Conservation (phyloP, 78 protist species). For the Chrysochromulina parva region DNA sequence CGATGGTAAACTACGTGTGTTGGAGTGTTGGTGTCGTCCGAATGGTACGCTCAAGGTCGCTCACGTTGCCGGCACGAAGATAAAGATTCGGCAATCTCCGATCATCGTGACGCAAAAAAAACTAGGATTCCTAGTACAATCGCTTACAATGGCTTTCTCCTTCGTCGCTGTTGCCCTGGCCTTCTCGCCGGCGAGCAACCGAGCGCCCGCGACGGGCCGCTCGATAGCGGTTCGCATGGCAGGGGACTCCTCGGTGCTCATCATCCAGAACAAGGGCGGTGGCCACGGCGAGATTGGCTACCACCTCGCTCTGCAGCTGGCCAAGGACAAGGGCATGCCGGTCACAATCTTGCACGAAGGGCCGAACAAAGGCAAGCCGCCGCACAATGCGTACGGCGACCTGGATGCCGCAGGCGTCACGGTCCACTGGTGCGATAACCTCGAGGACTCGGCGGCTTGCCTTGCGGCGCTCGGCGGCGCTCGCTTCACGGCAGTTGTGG, state of each 20-base stretch:
- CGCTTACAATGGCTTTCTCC: no score
- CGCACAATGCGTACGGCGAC: neutral
- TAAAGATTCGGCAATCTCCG: no score
- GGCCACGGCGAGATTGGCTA: conserved; percentile 30
- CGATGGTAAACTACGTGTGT: no score
- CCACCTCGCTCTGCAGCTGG: conserved; percentile 23
- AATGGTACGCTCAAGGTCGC: no score
- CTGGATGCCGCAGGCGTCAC: neutral
- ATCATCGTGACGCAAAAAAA: no score
- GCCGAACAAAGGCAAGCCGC: neutral
- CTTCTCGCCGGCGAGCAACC: no score
- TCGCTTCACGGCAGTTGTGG: neutral
- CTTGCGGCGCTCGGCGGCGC: neutral
- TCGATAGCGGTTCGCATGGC: no score
- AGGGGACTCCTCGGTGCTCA: neutral
- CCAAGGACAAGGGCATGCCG: neutral
- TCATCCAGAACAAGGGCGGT: conserved; percentile 35
- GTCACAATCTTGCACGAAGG: conserved; percentile 18
- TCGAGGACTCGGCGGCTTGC: neutral
- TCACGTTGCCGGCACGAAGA: no score
- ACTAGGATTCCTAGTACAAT: no score
- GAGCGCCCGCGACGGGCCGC: no score
- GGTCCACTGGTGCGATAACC: neutral
- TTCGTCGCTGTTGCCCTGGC: no score
- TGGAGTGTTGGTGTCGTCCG: no score